phyloP scores from a whole-genome alignment of 805 yeast genomes.

The Pichia deserticola region DNA sequence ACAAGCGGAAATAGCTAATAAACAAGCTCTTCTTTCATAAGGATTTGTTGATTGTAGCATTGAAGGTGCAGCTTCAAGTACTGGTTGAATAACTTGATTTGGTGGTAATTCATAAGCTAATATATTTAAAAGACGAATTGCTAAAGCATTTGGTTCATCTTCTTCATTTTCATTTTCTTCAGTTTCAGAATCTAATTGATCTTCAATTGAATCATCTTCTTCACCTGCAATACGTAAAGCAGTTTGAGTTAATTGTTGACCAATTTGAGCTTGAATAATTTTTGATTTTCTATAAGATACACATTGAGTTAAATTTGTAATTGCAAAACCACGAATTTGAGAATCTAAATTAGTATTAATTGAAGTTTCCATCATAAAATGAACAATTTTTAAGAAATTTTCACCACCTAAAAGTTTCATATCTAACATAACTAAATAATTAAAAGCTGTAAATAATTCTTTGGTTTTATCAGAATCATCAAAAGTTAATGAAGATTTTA shows the following conservation, averaged over 20 bases:
- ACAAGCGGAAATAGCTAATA: conserved; percentile 73
- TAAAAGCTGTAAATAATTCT: conserved; percentile 77
- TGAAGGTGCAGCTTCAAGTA: conserved; percentile 55
- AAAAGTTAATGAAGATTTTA: conserved; percentile 62
- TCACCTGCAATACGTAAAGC: conserved; percentile 76
- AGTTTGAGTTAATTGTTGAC: conserved; percentile 67
- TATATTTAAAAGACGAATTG: conserved; percentile 70
- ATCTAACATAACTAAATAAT: conserved; percentile 70
- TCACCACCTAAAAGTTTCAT: conserved; percentile 76
- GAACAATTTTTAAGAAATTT: conserved; percentile 58
- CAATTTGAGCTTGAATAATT: conserved; percentile 72
- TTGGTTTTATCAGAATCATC: conserved; percentile 69
- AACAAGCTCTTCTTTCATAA: conserved; percentile 81
- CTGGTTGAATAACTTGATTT: conserved; percentile 77
- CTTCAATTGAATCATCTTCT: conserved; percentile 69
- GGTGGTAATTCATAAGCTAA: conserved; percentile 86
- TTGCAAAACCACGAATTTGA: conserved; percentile 74
- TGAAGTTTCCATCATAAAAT: conserved; percentile 71
- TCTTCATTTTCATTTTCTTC: conserved; percentile 94
- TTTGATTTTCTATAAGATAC: conserved; percentile 76
- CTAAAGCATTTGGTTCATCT: conserved; percentile 67
- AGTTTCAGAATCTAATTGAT: conserved; percentile 68
- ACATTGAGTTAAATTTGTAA: conserved; percentile 76
- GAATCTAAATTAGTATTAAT: conserved; percentile 60
- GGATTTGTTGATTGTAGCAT: conserved; percentile 56